Evolutionary conservation across 2,329 filamentous ascomycete genomes (phyloP).

Genomic region (Apiospora malaysiana): DNA sequence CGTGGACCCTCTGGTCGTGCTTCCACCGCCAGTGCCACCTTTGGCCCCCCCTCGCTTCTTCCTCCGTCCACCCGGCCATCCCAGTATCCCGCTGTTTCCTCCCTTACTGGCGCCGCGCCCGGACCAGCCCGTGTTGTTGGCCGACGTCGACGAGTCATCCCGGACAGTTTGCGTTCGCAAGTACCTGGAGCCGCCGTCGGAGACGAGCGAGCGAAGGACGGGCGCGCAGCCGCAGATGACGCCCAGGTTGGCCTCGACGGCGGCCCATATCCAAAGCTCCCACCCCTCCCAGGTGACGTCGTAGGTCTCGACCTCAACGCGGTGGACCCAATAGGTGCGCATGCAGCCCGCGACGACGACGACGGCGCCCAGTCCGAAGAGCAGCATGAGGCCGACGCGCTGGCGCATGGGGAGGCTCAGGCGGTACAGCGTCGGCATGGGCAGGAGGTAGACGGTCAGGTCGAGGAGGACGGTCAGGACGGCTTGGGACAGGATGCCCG

Average conservation of each 20-base stretch:
- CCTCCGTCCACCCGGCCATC: background rate
- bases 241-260: conserved; percentile 48
- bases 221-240: conserved; percentile 49
- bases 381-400: conserved; percentile 42
- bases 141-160: background rate
- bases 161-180: background rate
- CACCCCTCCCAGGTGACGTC: conserved; percentile 50
- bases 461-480: conserved; percentile 42
- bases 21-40: background rate
- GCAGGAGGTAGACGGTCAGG: conserved; percentile 44
- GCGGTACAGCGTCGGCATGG: conserved; percentile 42
- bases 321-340: conserved; percentile 43
- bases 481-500: conserved; percentile 39
- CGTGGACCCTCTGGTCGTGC: background rate
- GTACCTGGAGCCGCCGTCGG: background rate
- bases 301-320: conserved; percentile 43
- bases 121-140: background rate
- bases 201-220: conserved; percentile 36
- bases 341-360: conserved; percentile 45
- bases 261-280: conserved; percentile 49
- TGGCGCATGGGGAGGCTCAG: conserved; percentile 42
- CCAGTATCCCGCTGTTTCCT: background rate
- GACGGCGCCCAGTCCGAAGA: conserved; percentile 45
- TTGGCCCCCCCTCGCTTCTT: background rate
- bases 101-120: background rate